Evolutionary conservation across 768 basidiomycete genomes (phyloP).

Genomic region (Russula virescens): DNA sequence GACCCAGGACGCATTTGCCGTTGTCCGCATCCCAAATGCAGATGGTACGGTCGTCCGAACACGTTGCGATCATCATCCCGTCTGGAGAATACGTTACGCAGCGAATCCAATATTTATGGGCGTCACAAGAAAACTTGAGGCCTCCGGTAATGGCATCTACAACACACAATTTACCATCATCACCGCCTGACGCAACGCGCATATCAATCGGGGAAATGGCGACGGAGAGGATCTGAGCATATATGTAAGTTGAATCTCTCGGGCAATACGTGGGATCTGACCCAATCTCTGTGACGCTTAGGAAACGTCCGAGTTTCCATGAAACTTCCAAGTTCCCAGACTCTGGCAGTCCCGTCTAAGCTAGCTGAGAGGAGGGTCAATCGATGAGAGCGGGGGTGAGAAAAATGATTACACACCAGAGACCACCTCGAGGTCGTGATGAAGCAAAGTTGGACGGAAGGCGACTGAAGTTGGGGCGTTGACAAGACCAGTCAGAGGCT

Average conservation of each 20-base stretch:
- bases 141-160: neutral
- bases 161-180: constrained; percentile 3
- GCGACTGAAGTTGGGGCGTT: neutral
- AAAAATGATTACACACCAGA: neutral
- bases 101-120: constrained; percentile 13
- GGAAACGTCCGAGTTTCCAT: constrained; percentile 1
- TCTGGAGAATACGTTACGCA: constrained; percentile 21
- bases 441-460: neutral
- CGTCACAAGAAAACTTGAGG: neutral
- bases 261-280: no score
- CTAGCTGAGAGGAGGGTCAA: neutral
- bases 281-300: constrained; percentile 5
- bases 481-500: constrained; percentile 5
- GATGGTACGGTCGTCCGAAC: constrained; percentile 18
- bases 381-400: no score
- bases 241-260: no score
- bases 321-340: neutral
- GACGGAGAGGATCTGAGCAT: constrained; percentile 5
- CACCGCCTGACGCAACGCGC: constrained; percentile 4
- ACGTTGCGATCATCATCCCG: constrained; percentile 18
- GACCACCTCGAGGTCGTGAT: neutral
- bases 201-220: neutral
- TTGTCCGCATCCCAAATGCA: constrained; percentile 19
- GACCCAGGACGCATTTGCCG: neutral
- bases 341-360: constrained; percentile 9